Percentiles rank a stretch among this genome's conserved stretches.
These are phyloP conservation scores for Podaxis sp. DNA, from an alignment of 768 basidiomycete genomes.

Conservation along the genomic window DNA sequence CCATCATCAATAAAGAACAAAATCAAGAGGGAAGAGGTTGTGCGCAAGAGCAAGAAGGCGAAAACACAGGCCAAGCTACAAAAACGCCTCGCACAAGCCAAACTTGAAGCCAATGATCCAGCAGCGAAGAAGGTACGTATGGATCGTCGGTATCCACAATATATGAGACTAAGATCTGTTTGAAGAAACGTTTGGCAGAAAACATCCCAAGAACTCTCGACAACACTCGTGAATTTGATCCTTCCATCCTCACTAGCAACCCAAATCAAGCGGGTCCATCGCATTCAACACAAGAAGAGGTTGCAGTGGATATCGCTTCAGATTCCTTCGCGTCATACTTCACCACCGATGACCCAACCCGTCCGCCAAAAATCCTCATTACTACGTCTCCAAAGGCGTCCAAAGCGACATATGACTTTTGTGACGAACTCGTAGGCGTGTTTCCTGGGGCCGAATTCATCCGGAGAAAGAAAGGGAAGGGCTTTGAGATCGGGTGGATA, in stretches of 20 bases:
- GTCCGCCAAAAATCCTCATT: constrained; percentile 84
- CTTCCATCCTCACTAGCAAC: constrained; percentile 57
- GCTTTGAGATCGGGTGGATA: constrained; percentile 86
- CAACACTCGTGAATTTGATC: constrained; percentile 85
- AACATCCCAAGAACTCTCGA: constrained; percentile 93
- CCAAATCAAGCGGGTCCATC: constrained; percentile 32
- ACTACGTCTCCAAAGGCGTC: constrained; percentile 89
- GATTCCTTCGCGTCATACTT: constrained; percentile 82
- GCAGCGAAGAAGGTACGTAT: constrained; percentile 66
- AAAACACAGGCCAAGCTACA: constrained; percentile 81
- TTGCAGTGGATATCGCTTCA: constrained; percentile 61
- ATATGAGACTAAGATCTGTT: not conserved
- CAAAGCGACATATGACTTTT: constrained; percentile 88
- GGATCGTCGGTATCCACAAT: not conserved
- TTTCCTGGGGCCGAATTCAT: constrained; percentile 93
- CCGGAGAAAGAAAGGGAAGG: constrained; percentile 80
- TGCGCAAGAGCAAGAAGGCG: constrained; percentile 67
- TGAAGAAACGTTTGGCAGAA: constrained; percentile 73
- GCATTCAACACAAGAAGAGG: constrained; percentile 44
- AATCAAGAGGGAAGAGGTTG: constrained; percentile 76
- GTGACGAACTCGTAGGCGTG: constrained; percentile 83
- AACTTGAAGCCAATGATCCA: constrained; percentile 73
- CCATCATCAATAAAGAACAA: constrained; percentile 82
- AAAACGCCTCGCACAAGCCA: constrained; percentile 70
- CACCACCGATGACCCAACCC: constrained; percentile 56